Percentiles rank a stretch among this genome's conserved stretches.
phyloP scores from a whole-genome alignment of 345 rosid species.

The Citropsis articulata region DNA sequence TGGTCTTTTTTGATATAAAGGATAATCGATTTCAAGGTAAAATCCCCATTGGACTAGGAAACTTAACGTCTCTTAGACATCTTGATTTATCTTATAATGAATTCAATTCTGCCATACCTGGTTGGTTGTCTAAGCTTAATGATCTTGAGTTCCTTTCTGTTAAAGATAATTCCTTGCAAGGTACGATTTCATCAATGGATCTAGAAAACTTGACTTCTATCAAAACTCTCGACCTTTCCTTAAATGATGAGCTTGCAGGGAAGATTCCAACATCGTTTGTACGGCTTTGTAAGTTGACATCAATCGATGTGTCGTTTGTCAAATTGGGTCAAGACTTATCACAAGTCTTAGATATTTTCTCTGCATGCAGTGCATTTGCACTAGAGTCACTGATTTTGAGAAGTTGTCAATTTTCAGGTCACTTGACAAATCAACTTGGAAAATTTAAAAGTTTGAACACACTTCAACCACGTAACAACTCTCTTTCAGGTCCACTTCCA shows the following conservation, averaged over 20 bases:
- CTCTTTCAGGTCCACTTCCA: no score
- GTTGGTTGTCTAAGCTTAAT: no score
- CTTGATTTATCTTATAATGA: not conserved
- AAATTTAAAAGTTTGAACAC: no score
- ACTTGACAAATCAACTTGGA: no score
- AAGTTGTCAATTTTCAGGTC: no score
- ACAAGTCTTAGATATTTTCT: no score
- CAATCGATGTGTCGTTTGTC: no score
- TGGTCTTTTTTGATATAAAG: not conserved
- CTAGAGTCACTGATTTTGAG: no score
- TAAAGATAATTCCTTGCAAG: not conserved
- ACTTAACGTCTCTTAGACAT: not conserved
- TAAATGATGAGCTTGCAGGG: not conserved
- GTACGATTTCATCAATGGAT: not conserved
- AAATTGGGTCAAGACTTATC: no score
- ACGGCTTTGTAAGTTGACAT: no score
- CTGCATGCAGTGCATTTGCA: no score
- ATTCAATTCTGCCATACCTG: not conserved
- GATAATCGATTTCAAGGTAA: not conserved
- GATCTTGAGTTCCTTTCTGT: not conserved
- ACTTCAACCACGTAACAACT: rapidly evolving
- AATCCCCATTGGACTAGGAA: not conserved
- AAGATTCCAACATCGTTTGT: not conserved
- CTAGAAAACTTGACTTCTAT: not conserved
- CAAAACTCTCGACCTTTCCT: not conserved